Evolutionary conservation across 2,329 filamentous ascomycete genomes (phyloP).

Genomic region (Fusarium miscanthi): DNA sequence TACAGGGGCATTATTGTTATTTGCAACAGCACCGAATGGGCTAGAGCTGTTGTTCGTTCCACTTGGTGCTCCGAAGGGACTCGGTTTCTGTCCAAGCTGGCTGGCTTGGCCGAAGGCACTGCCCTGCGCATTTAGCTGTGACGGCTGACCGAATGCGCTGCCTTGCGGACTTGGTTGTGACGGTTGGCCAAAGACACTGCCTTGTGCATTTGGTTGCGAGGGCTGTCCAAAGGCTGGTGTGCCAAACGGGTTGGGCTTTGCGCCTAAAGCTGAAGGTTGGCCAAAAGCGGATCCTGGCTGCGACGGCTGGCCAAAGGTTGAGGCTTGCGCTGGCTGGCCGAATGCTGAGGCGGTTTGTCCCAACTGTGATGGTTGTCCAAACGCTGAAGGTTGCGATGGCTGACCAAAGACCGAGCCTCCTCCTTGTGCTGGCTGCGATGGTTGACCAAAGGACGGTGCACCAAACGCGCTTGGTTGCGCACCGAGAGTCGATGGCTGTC

Average conservation of each 20-base stretch:
- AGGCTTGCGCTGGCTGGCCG: slow-evolving; percentile 49
- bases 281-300: slow-evolving; percentile 26
- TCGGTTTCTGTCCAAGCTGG: slow-evolving; percentile 53
- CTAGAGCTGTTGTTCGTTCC: slow-evolving; percentile 39
- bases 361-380: slow-evolving; percentile 53
- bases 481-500: slow-evolving; percentile 48
- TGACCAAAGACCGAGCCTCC: slow-evolving; percentile 45
- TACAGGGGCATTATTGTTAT: slow-evolving; percentile 37
- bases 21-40: slow-evolving; percentile 43
- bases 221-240: slow-evolving; percentile 52
- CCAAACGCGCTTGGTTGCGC: slow-evolving; percentile 49
- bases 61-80: slow-evolving; percentile 49
- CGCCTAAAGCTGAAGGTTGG: slow-evolving; percentile 33
- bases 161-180: slow-evolving; percentile 44
- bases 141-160: slow-evolving; percentile 49
- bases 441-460: slow-evolving; percentile 49
- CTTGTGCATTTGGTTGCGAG: slow-evolving; percentile 44
- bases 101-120: slow-evolving; percentile 51
- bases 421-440: slow-evolving; percentile 52
- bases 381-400: slow-evolving; percentile 50
- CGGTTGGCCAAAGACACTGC: slow-evolving; percentile 51
- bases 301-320: slow-evolving; percentile 50
- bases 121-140: slow-evolving; percentile 43
- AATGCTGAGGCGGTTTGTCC: slow-evolving; percentile 42
- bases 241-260: slow-evolving; percentile 23